phyloP scores from a whole-genome alignment of 2,329 filamentous ascomycete species.

The Arthrobotrys sinensis region DNA sequence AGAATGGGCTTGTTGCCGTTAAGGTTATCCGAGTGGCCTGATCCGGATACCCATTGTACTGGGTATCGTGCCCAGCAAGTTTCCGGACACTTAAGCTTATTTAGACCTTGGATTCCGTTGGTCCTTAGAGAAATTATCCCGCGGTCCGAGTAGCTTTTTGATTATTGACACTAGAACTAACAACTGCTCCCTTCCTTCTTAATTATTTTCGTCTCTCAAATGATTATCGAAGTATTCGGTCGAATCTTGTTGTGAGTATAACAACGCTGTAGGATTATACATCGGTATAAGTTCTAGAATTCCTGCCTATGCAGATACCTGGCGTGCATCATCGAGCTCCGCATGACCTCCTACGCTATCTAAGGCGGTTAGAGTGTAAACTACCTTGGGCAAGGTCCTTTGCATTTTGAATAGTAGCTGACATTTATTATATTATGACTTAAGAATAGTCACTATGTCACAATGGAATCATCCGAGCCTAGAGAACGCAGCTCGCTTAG shows the following conservation, averaged over 20 bases:
- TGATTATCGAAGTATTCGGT: not conserved
- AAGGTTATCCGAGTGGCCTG: slow-evolving; percentile 10
- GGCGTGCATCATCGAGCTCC: slow-evolving; percentile 7
- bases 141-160: not conserved
- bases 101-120: slow-evolving; percentile 28
- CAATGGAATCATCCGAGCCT: not conserved
- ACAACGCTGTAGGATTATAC: not conserved
- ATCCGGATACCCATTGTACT: not conserved
- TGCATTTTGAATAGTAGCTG: not conserved
- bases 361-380: not conserved
- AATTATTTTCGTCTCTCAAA: not conserved
- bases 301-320: not conserved
- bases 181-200: not conserved
- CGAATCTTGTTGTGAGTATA: not conserved
- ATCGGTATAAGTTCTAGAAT: not conserved
- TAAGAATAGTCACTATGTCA: not conserved
- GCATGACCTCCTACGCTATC: not conserved
- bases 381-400: not conserved
- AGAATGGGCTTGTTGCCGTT: not conserved
- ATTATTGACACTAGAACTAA: not conserved
- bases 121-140: not conserved
- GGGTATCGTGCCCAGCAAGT: slow-evolving; percentile 3
- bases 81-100: slow-evolving; percentile 43
- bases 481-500: slow-evolving; percentile 36
- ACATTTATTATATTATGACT: not conserved